Evolutionary conservation across 2,329 filamentous ascomycete genomes (phyloP).

Genomic region (Nemania diffusa): DNA sequence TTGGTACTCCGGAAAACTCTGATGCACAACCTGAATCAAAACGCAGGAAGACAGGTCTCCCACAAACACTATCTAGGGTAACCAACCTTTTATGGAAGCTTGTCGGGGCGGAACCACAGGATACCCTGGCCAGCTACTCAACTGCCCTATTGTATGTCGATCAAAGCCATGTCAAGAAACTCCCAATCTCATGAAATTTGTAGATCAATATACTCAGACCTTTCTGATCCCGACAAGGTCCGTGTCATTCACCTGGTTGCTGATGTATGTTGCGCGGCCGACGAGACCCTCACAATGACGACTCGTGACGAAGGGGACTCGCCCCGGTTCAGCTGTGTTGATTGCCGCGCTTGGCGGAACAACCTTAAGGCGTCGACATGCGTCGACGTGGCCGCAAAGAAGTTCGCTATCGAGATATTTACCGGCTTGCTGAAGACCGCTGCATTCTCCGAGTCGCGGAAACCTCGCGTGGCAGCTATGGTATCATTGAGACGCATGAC

Average conservation of each 20-base stretch:
- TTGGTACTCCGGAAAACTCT: slow-evolving; percentile 22
- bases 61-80: slow-evolving; percentile 41
- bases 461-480: slow-evolving; percentile 76
- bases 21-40: slow-evolving; percentile 44
- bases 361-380: slow-evolving; percentile 29
- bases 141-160: slow-evolving; percentile 60
- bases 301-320: slow-evolving; percentile 14
- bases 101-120: slow-evolving; percentile 44
- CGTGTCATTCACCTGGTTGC: slow-evolving; percentile 66
- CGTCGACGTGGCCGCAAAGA: slow-evolving; percentile 47
- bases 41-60: slow-evolving; percentile 47
- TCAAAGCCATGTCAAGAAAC: slow-evolving; percentile 7
- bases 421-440: slow-evolving; percentile 57
- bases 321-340: slow-evolving; percentile 39
- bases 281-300: slow-evolving; percentile 55
- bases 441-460: slow-evolving; percentile 64
- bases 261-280: slow-evolving; percentile 65
- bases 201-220: slow-evolving; percentile 56
- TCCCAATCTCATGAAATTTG: slow-evolving; percentile 44
- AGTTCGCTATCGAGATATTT: slow-evolving; percentile 58
- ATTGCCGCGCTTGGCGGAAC: slow-evolving; percentile 36
- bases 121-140: slow-evolving; percentile 48
- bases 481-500: slow-evolving; percentile 75
- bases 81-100: slow-evolving; percentile 44
- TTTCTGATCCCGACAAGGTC: slow-evolving; percentile 62